Evolutionary conservation across 2,329 filamentous ascomycete species (phyloP), one percentile per base, ranked within the genome.

Genomic region (Septoria petroselini): DNA sequence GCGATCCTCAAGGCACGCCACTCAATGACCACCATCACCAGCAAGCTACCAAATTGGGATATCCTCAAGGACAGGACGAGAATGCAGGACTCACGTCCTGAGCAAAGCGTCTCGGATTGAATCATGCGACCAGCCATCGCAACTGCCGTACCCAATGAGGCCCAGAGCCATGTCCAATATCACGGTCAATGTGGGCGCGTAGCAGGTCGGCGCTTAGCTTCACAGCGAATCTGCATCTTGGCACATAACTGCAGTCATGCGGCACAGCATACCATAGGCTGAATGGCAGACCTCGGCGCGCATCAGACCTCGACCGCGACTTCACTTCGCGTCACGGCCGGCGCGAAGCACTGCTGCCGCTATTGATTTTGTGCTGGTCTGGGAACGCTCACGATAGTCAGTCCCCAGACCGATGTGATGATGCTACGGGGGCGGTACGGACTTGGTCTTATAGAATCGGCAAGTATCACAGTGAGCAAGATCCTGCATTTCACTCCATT

Each of bases 231-330:
- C 21, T 39, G 33, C 43, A 30, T 39, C 43, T 46, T 46, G 43
- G 43, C 43, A 21, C 19, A 14, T 14, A 17, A 34, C 33, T 38
- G 19, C 35, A 48, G 6, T 29, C 39, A 33, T 15, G 60, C 59
- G 59, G 61, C 55, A 59, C 58, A 58, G 53, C 57, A 57, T 23
- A 45, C 58, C 29, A 63, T 62, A 62, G 57, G 61, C 54, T 48
- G 17, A 15, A 12, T 35, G 33, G 7, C 23, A 33, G 44, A 47
- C 35, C 38, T 38, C 45, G 45, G 38, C 38, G 45, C 30, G 30
- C 7, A 17, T n/a, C 27, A 35, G 29, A 14, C 29, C 41, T 41
- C 46, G 41, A 56, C 37, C 50, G 53, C 45, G 46, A 41, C 43
- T 52, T 48, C 15, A 48, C 34, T 14, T 46, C 19, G 17, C 39